Conservation (phyloP, 1,284 basidiomycete species). For the Retiboletus flavoniger region DNA sequence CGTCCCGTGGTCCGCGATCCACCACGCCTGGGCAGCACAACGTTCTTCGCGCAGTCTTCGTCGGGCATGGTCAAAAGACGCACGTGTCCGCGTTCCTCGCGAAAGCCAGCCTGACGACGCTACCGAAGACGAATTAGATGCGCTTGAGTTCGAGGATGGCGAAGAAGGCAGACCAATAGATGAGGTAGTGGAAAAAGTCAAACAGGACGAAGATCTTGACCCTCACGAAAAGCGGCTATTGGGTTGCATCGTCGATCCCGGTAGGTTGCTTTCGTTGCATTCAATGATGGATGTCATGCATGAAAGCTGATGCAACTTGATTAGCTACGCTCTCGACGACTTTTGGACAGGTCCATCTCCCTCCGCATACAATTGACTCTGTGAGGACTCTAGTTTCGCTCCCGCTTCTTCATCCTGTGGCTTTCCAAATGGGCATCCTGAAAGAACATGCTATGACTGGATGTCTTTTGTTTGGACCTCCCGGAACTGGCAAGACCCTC, state of each 20-base stretch:
- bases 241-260: conserved; percentile 80
- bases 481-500: conserved; percentile 90
- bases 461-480: conserved; percentile 86
- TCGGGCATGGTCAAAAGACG: conserved; percentile 61
- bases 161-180: conserved; percentile 45
- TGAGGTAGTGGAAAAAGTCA: conserved; percentile 72
- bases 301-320: conserved; percentile 9
- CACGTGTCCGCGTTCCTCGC: conserved; percentile 40
- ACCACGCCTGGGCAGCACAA: conserved; percentile 60
- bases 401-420: conserved; percentile 85
- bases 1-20: conserved; percentile 64
- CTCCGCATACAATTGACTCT: conserved; percentile 81
- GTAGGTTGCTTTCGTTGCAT: conserved; percentile 40
- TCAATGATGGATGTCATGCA: background rate
- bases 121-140: conserved; percentile 37
- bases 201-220: conserved; percentile 71
- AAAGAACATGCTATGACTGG: conserved; percentile 89
- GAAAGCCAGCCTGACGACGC: conserved; percentile 42
- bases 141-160: conserved; percentile 35
- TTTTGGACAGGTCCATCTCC: conserved; percentile 86
- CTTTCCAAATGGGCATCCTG: conserved; percentile 88
- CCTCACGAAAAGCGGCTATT: conserved; percentile 75
- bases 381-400: conserved; percentile 89
- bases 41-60: conserved; percentile 50
- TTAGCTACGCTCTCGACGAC: conserved; percentile 74